Base-by-base conservation (phyloP, 177 flowering plant genomes). In the Vitis hybrid region DNA sequence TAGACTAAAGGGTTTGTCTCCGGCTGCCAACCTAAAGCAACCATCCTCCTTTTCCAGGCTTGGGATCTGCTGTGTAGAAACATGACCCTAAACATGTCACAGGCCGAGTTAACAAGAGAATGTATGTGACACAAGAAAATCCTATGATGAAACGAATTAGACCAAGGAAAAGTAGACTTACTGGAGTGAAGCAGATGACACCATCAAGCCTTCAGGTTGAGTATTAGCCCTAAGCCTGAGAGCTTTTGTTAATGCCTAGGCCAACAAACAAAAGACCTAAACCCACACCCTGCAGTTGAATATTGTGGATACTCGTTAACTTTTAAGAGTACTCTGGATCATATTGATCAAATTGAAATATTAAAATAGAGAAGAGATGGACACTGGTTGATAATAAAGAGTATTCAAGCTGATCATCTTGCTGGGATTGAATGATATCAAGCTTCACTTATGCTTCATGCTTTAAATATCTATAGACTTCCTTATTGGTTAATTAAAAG, bases 261-360 rank as follows among this genome's bases (percentile, higher is more conserved):
- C 81, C 73, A 28, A 79, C 73, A 77, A 69, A 20, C 55, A 70
- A 63, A 71, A 63, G 71, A 80, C 80, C 85, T 82, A 80, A 71
- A 80, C 82, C 71, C 71, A 76, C 44, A 78, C 73, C 84, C 84
- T 85, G 86, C 89, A 82, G 83, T 83, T 76, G 73, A 80, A 83
- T 68, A 66, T 74, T 68, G 54, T 4, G 58, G 75, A 78, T 68
- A 78, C 80, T 77, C 68, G 62, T 71, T 62, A 58, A 71, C 38
- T 65, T 60, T 68, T 52, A 64, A 57, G 33, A 71, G 58, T 24
- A 65, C 17, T 55, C 58, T 67, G 52, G 70, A 69, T 68, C 66
- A 66, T 66, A 33, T 73, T 47, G 69, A 69, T 49, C 50, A 64
- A 62, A 62, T 62, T 47, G 67, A 50, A 73, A 62, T 15, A 28